Evolutionary conservation across 805 yeast species (phyloP), one percentile per base, ranked within the genome.

Genomic region (Barnettozyma populi): DNA sequence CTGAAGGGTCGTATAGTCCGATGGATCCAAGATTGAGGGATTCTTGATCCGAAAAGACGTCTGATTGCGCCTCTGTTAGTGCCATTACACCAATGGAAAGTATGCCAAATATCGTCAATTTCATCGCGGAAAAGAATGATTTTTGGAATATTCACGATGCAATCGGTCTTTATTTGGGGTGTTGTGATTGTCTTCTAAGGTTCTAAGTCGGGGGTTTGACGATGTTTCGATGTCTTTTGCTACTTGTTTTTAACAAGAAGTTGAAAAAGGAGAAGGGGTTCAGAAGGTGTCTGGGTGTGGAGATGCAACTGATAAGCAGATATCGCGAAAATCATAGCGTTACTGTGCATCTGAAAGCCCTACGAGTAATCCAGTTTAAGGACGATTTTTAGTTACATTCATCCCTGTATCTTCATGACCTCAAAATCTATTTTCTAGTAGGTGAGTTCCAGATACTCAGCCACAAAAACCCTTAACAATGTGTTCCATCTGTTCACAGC

Each of bases 401-500:
- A n/a, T n/a, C n/a, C n/a, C n/a, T n/a, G 7, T 29, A 29, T 16
- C 37, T 10, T n/a, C 3, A 35, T 35, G 18, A 7, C 13, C 23
- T 14, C 4, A n/a, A 13, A 9, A 20, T 21, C 11, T 14, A 21
- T 14, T 25, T 19, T 25, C 7, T 24, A 41, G 31, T 19, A 10
- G 27, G 21, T n/a, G 13, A 27, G 45, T 18, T 59, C 62, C 11
- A 67, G 47, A 40, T 64, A 64, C 40, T 68, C 65, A 32, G 66
- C 53, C 1, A 67, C 56, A 52, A 73, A 78, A 7, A 67, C 65
- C 20, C 70, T 54, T 35, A 78, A 46, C 13, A 79, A 48, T 1
- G 66, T 43, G 1, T 74, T 69, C 81, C 82, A 79, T 36, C 71
- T 74, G 20, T 67, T 61, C 11, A 78, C 60, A 4, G 76, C 63